Conservation (phyloP, 2,329 filamentous ascomycete genomes). For the Aspergillaceae sp. region DNA sequence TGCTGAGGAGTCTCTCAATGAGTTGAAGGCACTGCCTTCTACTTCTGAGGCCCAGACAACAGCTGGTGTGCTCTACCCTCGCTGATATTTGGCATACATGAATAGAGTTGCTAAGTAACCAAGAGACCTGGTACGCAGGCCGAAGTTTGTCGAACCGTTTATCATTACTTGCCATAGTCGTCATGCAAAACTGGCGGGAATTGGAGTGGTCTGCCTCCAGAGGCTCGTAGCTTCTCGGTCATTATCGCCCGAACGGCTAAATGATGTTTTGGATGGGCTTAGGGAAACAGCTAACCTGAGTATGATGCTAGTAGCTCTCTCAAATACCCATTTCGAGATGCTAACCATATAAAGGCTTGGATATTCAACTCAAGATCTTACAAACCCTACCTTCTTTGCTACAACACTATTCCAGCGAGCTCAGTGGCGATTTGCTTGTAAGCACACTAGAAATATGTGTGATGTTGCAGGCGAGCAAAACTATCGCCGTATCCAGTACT, state of each 20-base stretch:
- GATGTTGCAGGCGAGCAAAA: constrained; percentile 82
- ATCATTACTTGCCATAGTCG: constrained; percentile 84
- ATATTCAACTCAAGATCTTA: constrained; percentile 91
- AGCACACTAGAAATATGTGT: constrained; percentile 85
- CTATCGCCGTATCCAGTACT: constrained; percentile 87
- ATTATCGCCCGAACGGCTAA: constrained; percentile 67
- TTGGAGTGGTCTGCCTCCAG: constrained; percentile 81
- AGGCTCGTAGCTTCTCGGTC: constrained; percentile 75
- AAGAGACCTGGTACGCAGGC: constrained; percentile 70
- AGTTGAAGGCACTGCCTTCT: constrained; percentile 67
- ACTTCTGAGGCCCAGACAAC: constrained; percentile 69
- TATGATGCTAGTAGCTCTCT: constrained; percentile 33
- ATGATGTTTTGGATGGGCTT: constrained; percentile 79
- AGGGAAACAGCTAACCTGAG: constrained; percentile 67
- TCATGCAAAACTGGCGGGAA: constrained; percentile 81
- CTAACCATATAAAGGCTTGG: constrained; percentile 47
- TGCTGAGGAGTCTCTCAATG: constrained; percentile 85
- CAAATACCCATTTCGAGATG: constrained; percentile 1
- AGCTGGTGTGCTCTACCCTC: constrained; percentile 45
- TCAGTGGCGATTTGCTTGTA: constrained; percentile 72
- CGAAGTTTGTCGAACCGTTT: constrained; percentile 86
- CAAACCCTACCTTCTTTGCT: constrained; percentile 83
- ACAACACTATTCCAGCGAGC: constrained; percentile 77
- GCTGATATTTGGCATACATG: background rate
- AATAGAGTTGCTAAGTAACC: constrained; percentile 17